A percentile compares a stretch with the other conserved stretches of the same genome.
Conservation (phyloP, 106 monocot genomes). For the Iris macrosiphon region DNA sequence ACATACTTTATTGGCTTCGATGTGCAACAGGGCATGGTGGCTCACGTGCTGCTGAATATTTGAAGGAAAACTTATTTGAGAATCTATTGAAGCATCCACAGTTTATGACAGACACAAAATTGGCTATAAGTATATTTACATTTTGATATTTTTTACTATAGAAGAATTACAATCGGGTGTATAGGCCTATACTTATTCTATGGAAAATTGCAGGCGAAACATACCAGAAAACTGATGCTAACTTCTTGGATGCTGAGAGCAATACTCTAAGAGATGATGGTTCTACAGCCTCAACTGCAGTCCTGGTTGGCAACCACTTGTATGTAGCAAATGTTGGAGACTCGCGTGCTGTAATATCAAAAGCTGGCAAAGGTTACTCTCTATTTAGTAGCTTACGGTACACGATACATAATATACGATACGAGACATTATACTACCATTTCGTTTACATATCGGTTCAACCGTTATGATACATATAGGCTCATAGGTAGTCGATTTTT, state of each 20-base stretch:
- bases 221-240: slow-evolving; percentile 62
- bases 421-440: too few species aligned
- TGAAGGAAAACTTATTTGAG: slow-evolving; percentile 77
- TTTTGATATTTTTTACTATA: background rate
- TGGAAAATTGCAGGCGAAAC: slow-evolving; percentile 53
- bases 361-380: slow-evolving; percentile 66
- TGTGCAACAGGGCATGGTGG: slow-evolving; percentile 68
- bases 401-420: too few species aligned
- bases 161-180: background rate
- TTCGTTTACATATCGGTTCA: too few species aligned
- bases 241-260: slow-evolving; percentile 69
- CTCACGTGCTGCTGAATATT: slow-evolving; percentile 80
- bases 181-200: background rate
- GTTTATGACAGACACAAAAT: slow-evolving; percentile 58
- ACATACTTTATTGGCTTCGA: background rate
- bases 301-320: slow-evolving; percentile 67
- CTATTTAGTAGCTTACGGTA: too few species aligned
- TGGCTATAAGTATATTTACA: slow-evolving; percentile 50
- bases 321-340: slow-evolving; percentile 97
- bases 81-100: slow-evolving; percentile 78
- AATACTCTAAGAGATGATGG: slow-evolving; percentile 80
- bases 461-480: too few species aligned
- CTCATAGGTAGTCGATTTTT: too few species aligned
- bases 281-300: slow-evolving; percentile 87
- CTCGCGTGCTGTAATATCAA: slow-evolving; percentile 82